Evolutionary conservation across 2,329 filamentous ascomycete species (phyloP).

Genomic region (Lecanosticta acicola): DNA sequence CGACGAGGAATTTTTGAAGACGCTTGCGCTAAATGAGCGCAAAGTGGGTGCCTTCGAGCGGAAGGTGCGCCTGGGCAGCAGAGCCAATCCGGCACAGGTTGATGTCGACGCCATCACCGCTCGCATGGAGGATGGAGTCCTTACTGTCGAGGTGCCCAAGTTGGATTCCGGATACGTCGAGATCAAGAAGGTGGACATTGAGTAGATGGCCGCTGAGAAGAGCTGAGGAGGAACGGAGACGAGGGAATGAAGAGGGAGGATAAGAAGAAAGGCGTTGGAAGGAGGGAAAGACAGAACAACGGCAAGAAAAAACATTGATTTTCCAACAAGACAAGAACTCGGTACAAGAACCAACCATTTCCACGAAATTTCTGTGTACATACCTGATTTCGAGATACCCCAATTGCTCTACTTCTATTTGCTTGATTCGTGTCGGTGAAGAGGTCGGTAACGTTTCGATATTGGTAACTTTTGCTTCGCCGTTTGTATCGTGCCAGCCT

Average conservation of each 20-base stretch:
- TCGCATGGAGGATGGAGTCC: conserved; percentile 71
- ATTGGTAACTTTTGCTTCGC: no score
- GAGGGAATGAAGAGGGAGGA: background rate
- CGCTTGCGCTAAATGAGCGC: conserved; percentile 59
- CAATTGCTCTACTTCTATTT: background rate
- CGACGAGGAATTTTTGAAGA: conserved; percentile 63
- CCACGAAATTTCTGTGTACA: background rate
- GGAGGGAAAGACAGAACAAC: background rate
- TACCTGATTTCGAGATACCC: conserved; percentile 1
- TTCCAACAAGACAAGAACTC: background rate
- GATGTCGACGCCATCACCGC: conserved; percentile 64
- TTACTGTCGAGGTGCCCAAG: conserved; percentile 74
- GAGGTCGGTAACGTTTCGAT: no score
- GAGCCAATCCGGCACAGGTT: conserved; percentile 54
- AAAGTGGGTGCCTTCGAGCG: conserved; percentile 71
- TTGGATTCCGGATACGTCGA: conserved; percentile 57
- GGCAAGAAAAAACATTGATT: background rate
- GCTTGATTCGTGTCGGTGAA: no score
- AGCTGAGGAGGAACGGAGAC: background rate
- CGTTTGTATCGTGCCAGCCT: no score
- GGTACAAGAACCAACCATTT: background rate
- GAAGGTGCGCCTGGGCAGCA: conserved; percentile 55
- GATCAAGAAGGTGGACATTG: conserved; percentile 48
- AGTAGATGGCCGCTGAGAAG: conserved; percentile 35
- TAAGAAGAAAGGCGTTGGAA: conserved; percentile 1